phyloP scores from a whole-genome alignment of 2,329 filamentous ascomycete genomes.

The Ophidiomyces ophidiicola region DNA sequence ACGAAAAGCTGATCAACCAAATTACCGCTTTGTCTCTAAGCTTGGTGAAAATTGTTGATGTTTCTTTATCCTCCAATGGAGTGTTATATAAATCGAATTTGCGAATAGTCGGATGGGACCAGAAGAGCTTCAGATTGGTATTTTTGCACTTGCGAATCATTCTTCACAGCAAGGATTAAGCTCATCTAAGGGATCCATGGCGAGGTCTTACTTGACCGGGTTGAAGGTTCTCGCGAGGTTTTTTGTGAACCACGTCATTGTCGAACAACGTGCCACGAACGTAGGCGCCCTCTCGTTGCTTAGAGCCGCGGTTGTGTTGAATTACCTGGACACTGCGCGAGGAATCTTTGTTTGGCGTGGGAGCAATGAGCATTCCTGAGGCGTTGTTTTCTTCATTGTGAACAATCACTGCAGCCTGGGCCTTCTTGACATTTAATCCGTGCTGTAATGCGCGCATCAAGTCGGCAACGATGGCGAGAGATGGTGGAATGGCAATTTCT shows the following conservation, averaged over 20 bases:
- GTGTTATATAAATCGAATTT: too few species aligned
- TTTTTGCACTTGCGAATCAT: too few species aligned
- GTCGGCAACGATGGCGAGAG: conserved; percentile 25
- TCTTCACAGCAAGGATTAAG: too few species aligned
- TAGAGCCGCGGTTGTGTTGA: not conserved
- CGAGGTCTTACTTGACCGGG: not conserved
- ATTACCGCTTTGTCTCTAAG: too few species aligned
- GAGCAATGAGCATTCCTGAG: not conserved
- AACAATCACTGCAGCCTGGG: conserved; percentile 9
- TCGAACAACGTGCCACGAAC: conserved; percentile 1
- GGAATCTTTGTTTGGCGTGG: not conserved
- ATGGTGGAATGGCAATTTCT: conserved; percentile 33
- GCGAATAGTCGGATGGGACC: too few species aligned
- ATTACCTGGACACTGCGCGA: not conserved
- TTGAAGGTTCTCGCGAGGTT: not conserved
- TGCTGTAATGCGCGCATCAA: conserved; percentile 34
- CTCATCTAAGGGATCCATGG: too few species aligned
- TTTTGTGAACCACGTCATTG: not conserved
- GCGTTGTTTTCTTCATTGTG: conserved; percentile 2
- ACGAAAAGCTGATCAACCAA: too few species aligned
- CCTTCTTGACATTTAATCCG: conserved; percentile 22
- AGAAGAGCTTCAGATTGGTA: too few species aligned
- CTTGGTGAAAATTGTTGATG: too few species aligned
- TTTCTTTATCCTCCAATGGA: too few species aligned
- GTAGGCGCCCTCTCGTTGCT: not conserved